Evolutionary conservation across 2,329 filamentous ascomycete species (phyloP).

Genomic region (Penicillium verrucosum): DNA sequence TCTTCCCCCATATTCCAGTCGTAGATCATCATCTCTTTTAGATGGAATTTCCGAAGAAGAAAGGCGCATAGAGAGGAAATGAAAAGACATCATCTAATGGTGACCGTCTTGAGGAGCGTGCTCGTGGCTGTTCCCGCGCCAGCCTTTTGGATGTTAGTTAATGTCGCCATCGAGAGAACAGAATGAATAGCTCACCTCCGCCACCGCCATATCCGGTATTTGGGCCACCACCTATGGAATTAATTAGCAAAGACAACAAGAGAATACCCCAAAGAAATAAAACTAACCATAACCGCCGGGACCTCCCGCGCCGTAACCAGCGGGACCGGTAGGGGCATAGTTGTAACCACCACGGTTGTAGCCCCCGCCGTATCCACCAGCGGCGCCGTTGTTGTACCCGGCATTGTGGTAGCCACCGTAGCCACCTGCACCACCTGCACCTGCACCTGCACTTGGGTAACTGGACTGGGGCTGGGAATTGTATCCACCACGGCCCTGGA

Average conservation of each 20-base stretch:
- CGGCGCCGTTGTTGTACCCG: constrained; percentile 13
- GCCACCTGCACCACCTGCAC: constrained; percentile 36
- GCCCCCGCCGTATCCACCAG: constrained; percentile 31
- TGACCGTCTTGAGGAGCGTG: constrained; percentile 20
- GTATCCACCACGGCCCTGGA: constrained; percentile 46
- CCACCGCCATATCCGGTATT: constrained; percentile 31
- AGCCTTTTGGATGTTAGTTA: constrained; percentile 20
- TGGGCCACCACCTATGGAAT: constrained; percentile 20
- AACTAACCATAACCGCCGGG: constrained; percentile 33
- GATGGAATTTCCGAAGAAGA: not conserved
- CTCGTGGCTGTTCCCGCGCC: constrained; percentile 22
- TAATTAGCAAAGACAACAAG: not conserved
- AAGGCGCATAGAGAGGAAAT: not conserved
- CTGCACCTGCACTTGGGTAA: constrained; percentile 35
- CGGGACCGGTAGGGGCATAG: constrained; percentile 9
- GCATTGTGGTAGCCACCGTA: constrained; percentile 19
- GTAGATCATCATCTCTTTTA: constrained; percentile 13
- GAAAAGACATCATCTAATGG: constrained; percentile 7
- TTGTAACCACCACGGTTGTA: constrained; percentile 29
- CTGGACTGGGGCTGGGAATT: constrained; percentile 39
- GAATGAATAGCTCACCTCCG: constrained; percentile 16
- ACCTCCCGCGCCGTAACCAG: constrained; percentile 27
- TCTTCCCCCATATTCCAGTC: not conserved
- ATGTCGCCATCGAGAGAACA: not conserved
- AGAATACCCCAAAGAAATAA: not conserved